A percentile compares a stretch with the other conserved stretches of the same genome.
Conservation (phyloP, 257 asterid species). For the Leonotis leonurus region DNA sequence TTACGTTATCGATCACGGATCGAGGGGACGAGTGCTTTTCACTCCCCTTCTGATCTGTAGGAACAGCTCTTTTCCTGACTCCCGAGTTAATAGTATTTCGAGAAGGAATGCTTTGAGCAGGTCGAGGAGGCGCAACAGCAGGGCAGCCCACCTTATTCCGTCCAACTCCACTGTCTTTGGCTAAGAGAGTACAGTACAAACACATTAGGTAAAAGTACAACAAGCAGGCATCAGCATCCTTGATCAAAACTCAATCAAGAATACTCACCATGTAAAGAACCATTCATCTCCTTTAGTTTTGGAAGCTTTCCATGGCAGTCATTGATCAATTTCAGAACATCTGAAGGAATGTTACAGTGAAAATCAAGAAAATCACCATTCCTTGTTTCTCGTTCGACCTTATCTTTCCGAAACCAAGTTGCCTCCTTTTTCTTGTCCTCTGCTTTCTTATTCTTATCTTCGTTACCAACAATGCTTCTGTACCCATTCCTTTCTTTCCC, state of each 20-base stretch:
- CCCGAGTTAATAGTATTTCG: constrained; percentile 13
- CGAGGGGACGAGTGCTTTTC: constrained; percentile 24
- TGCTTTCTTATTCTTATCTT: constrained; percentile 28
- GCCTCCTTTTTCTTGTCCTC: constrained; percentile 29
- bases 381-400: constrained; percentile 19
- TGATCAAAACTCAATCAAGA: too few species aligned
- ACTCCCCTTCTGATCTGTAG: constrained; percentile 15
- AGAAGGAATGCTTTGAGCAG: constrained; percentile 23
- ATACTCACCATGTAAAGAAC: constrained; percentile 46
- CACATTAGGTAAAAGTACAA: constrained; percentile 21
- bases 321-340: constrained; percentile 22
- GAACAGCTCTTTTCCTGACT: constrained; percentile 12
- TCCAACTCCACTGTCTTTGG: constrained; percentile 27
- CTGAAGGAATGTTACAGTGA: constrained; percentile 18
- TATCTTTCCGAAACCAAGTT: constrained; percentile 10
- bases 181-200: constrained; percentile 1
- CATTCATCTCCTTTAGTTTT: constrained; percentile 37
- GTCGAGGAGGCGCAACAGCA: constrained; percentile 24
- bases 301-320: constrained; percentile 27
- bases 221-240: too few species aligned
- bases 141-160: constrained; percentile 24
- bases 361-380: constrained; percentile 21
- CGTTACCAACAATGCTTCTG: constrained; percentile 14
- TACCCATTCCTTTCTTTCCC: constrained; percentile 23
- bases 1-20: constrained; percentile 22